Base-by-base conservation (phyloP, 176 grass and related monocot species). In the Avena insularis region DNA sequence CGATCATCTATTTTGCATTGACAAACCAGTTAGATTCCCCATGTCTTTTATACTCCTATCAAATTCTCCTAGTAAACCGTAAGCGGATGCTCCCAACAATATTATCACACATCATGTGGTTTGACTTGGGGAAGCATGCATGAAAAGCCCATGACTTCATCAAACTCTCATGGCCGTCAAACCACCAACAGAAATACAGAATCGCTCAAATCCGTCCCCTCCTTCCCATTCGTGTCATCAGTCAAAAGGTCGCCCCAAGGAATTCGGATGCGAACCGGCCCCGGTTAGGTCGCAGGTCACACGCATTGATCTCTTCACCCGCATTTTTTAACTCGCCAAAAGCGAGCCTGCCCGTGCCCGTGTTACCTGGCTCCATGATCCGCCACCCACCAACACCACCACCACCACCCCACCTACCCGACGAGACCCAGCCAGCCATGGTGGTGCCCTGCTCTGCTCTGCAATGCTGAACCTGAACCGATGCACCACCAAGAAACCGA, bases 321-420 rank as follows among this genome's bases (percentile, higher is more conserved):
- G 21, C 6, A 20, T 63, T 80, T 80, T 80, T 83, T 53, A 91
- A 31, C 48, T 59, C 68, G 35, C 12, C 75, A 76, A 76, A 65
- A 66, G 81, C 15, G 64, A 29, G 49, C 27, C 15, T 60, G 20
- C 58, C 59, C 86, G 86, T 81, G 70, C 58, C 59, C 86, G 86
- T 81, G 70, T 55, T 63, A 82, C 69, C 77, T 67, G 70, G 86
- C 64, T 88, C 77, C 85, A 69, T 77, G 86, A 91, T 88, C 76
- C 90, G 7, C 86, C 84, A 64, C 85, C 89, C 80, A 84, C 84
- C 88, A 79, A 2, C 81, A 53, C 54, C 83, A 64, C 47, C 88
- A 76, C 72, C 72, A 51, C 47, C 69, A 23, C 29, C 29, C 47
- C 16, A 56, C 75, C 75, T 19, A 19, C 75, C 50, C 50, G 75